Evolutionary conservation across 176 grass and related monocot species (phyloP), one percentile per base, ranked within the genome.

Genomic region (Carex parvula): DNA sequence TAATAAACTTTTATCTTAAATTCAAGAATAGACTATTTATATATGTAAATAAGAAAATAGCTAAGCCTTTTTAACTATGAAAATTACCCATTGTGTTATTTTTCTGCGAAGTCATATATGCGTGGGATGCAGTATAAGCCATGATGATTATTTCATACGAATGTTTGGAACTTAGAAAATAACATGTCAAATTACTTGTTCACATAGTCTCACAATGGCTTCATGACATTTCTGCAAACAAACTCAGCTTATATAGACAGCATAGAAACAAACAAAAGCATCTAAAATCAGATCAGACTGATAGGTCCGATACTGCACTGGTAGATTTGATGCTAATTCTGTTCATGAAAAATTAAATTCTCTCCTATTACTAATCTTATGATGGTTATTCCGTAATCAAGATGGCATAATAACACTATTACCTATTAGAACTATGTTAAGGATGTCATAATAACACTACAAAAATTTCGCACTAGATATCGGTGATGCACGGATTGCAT

Each of bases 381-480:
- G 20, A 21, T 54, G 21, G 39, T 54, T 50, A 44, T 53, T 26
- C 46, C 54, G 21, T 21, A 29, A 75, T 54, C 32, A 54, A 22
- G n/a, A 10, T 73, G 42, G n/a, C 59, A 61, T 22, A n/a, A 18
- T 16, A 9, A 46, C 7, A 42, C 6, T 42, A 70, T 70, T 41
- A 20, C 35, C 20, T 64, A 26, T 64, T 64, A 52, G 12, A 24
- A 52, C 3, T 26, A 50, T 53, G 20, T 69, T 4, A 74, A 74
- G 20, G 20, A 74, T 74, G 18, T 52, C 21, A 22, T 14, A 74
- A 24, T 22, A 12, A n/a, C 12, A 44, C 50, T 14, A 75, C 70
- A 75, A 75, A 75, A 52, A 29, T 52, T 73, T 75, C 4, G 21
- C 21, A 75, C 50, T 75, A 75, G 44, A 75, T 52, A 10, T 53